Conservation (phyloP, 2,329 filamentous ascomycete species). For the Phoma sp. region DNA sequence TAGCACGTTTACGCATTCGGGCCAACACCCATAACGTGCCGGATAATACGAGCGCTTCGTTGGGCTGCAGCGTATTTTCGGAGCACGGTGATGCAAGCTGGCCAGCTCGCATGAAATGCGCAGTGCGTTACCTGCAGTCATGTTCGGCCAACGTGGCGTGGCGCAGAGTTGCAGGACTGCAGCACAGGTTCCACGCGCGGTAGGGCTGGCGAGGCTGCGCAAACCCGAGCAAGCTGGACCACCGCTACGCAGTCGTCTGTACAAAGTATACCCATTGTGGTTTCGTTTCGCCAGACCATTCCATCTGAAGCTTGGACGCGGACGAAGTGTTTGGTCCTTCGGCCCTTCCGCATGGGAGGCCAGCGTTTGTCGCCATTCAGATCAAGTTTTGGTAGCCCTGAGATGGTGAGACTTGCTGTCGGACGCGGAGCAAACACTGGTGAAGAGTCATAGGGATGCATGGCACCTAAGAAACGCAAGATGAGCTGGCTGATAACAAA, state of each 20-base stretch:
- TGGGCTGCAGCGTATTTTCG: constrained; percentile 39
- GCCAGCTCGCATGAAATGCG: constrained; percentile 32
- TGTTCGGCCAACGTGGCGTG: constrained; percentile 43
- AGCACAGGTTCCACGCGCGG: constrained; percentile 19
- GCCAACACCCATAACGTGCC: background rate
- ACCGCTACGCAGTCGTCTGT: constrained; percentile 2
- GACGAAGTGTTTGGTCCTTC: constrained; percentile 2
- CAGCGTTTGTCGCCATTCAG: background rate
- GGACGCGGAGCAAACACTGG: constrained; percentile 38
- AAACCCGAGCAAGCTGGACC: constrained; percentile 30
- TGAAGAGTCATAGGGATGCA: constrained; percentile 39
- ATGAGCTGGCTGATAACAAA: constrained; percentile 47
- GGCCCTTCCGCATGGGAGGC: constrained; percentile 1
- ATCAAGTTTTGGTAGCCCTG: constrained; percentile 4
- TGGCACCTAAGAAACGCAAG: constrained; percentile 41
- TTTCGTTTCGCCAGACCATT: background rate
- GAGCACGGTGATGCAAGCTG: constrained; percentile 41
- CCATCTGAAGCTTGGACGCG: constrained; percentile 8
- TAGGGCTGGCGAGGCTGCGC: constrained; percentile 38
- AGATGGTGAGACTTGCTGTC: constrained; percentile 14
- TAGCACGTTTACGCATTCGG: constrained; percentile 19
- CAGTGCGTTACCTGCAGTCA: constrained; percentile 31
- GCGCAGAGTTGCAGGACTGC: constrained; percentile 24
- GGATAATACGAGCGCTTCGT: constrained; percentile 26
- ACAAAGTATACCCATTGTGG: background rate